phyloP scores from a whole-genome alignment of 306 rosid species.

The Glycine latifolia region DNA sequence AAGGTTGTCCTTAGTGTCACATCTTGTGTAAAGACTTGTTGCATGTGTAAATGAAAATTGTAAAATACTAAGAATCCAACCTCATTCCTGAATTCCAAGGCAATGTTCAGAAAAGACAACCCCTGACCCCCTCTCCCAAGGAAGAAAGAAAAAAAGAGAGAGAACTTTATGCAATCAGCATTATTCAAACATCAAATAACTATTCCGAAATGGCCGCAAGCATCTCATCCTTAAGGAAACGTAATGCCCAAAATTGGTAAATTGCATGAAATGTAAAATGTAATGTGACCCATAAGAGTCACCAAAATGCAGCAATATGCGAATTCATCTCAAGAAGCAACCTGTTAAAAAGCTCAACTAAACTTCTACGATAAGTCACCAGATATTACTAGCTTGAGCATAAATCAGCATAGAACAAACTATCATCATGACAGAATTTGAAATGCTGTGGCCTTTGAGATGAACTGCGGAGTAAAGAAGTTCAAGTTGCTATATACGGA shows the following conservation, averaged over 20 bases:
- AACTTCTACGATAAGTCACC: conserved; percentile 45
- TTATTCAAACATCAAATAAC: too few relatives aligned
- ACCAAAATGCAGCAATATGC: conserved; percentile 32
- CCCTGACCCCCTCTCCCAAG: too few relatives aligned
- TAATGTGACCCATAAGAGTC: neutral
- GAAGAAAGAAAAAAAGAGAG: too few relatives aligned
- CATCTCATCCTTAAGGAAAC: conserved; percentile 1
- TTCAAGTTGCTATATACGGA: neutral
- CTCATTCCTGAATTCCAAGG: too few relatives aligned
- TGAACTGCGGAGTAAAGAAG: neutral
- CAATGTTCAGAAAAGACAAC: too few relatives aligned
- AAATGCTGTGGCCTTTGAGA: conserved; percentile 30
- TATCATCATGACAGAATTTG: conserved; percentile 30
- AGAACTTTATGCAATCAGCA: too few relatives aligned
- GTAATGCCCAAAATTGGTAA: neutral
- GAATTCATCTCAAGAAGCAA: conserved; percentile 14
- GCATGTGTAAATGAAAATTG: too few relatives aligned
- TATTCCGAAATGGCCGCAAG: conserved; percentile 6
- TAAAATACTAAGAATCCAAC: too few relatives aligned
- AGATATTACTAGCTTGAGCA: conserved; percentile 27
- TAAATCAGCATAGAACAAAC: conserved; percentile 34
- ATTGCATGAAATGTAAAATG: neutral
- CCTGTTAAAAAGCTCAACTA: conserved; percentile 26
- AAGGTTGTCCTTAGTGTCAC: too few relatives aligned
- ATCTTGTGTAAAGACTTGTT: too few relatives aligned